Evolutionary conservation across 1,284 basidiomycete species (phyloP), one percentile per base, ranked within the genome.

Genomic region (Tilletia indica): DNA sequence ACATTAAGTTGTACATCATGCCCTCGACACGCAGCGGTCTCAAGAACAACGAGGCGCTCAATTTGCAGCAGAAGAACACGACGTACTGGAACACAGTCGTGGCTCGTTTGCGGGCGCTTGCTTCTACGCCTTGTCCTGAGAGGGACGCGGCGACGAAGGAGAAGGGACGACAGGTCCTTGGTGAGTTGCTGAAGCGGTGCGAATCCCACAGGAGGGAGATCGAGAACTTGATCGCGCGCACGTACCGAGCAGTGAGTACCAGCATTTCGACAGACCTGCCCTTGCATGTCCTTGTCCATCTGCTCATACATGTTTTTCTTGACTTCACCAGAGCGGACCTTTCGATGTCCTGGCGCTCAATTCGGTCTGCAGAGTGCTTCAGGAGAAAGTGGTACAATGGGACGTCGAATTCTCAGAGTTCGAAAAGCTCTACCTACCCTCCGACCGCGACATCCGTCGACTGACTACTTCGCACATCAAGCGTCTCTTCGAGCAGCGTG

Each of bases 381-480:
- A 97, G 85, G 93, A 97, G 81, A 92, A 92, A 84, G 94, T 97
- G 68, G 93, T 97, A n/a, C 92, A 92, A 56, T 98, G 95, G 93
- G 94, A 97, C 82, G 88, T 89, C 72, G 91, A 93, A 80, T 93
- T 94, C 80, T 91, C 83, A 54, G 80, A 87, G 74, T 87, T 82
- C 80, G 86, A 85, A 72, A 79, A 80, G 68, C 78, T 80, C 45
- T 75, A 73, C 70, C 77, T 85, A 90, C 71, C 91, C 0, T 77
- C 80, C 31, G 85, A 84, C 58, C 82, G 83, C 58, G 85, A 85
- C 70, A 77, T 83, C 36, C 83, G 85, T 14, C 78, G 85, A 51
- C 73, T 85, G 36, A 82, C 83, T 11, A 77, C 82, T 45, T 78
- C 76, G 16, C 86, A 81, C 68, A 84, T 88, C 38, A 87, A 87